phyloP scores from a whole-genome alignment of 1,139 yeast species.

The Pichia cactophila region DNA sequence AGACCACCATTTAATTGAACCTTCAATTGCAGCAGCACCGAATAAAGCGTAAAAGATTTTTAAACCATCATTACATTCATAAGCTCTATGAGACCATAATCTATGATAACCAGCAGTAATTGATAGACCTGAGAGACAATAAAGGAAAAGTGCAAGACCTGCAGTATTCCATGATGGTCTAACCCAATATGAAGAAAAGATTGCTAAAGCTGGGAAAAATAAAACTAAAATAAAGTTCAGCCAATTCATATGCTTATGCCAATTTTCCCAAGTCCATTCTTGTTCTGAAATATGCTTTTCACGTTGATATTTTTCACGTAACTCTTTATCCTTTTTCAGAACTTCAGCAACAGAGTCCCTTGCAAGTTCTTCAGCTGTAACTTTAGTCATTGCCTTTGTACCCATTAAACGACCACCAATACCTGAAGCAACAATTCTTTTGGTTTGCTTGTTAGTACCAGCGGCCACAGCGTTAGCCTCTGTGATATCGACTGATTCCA shows the following conservation, averaged over 20 bases:
- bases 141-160: conserved; percentile 52
- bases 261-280: conserved; percentile 80
- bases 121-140: conserved; percentile 71
- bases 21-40: conserved; percentile 95
- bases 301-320: conserved; percentile 39
- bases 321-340: conserved; percentile 49
- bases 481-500: conserved; percentile 41
- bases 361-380: conserved; percentile 57
- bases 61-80: conserved; percentile 66
- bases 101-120: conserved; percentile 96
- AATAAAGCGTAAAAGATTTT: conserved; percentile 68
- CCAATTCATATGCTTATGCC: conserved; percentile 92
- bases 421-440: conserved; percentile 71
- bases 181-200: conserved; percentile 40
- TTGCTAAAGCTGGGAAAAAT: conserved; percentile 61
- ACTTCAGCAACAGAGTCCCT: conserved; percentile 44
- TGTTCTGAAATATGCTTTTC: conserved; percentile 78
- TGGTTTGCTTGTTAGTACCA: conserved; percentile 65
- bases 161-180: conserved; percentile 58
- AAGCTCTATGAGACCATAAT: conserved; percentile 83
- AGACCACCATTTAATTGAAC: conserved; percentile 98
- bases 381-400: conserved; percentile 59
- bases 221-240: conserved; percentile 74
- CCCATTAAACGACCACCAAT: conserved; percentile 77
- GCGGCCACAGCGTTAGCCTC: conserved; percentile 84